Conservation (phyloP, 495 filamentous ascomycete species). For the Lophiostoma macrostomum region DNA sequence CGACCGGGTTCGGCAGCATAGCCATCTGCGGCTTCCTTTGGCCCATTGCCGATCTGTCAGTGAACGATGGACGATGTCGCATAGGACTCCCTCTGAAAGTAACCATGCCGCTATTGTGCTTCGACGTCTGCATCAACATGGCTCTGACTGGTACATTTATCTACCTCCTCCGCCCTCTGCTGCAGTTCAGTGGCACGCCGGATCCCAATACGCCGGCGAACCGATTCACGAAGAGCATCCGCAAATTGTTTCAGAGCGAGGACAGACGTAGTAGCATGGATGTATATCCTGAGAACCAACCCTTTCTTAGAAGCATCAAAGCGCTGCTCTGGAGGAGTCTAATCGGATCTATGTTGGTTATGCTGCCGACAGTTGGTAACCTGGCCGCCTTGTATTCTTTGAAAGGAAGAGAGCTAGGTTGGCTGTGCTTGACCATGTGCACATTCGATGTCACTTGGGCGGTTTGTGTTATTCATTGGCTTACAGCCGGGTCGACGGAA, state of each 20-base stretch:
- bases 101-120: conserved; percentile 38
- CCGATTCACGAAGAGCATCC: conserved; percentile 1
- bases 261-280: background rate
- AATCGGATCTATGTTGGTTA: conserved; percentile 33
- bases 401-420: conserved; percentile 38
- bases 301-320: conserved; percentile 26
- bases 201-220: background rate
- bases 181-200: conserved; percentile 11
- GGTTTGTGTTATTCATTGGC: conserved; percentile 37
- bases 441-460: conserved; percentile 41
- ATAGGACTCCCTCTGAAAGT: conserved; percentile 41
- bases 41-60: conserved; percentile 34
- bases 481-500: conserved; percentile 33
- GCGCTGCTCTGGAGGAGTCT: conserved; percentile 32
- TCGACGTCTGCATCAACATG: conserved; percentile 39
- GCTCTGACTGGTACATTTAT: conserved; percentile 39
- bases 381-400: conserved; percentile 32
- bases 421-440: conserved; percentile 43
- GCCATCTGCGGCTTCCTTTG: conserved; percentile 37
- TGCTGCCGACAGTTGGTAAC: conserved; percentile 41
- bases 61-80: conserved; percentile 34
- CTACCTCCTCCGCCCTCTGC: conserved; percentile 29
- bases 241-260: conserved; percentile 12
- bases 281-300: conserved; percentile 8
- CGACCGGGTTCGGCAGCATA: conserved; percentile 39